phyloP scores from a whole-genome alignment of 164 flowering plant species.

The Macadamia integrifolia region DNA sequence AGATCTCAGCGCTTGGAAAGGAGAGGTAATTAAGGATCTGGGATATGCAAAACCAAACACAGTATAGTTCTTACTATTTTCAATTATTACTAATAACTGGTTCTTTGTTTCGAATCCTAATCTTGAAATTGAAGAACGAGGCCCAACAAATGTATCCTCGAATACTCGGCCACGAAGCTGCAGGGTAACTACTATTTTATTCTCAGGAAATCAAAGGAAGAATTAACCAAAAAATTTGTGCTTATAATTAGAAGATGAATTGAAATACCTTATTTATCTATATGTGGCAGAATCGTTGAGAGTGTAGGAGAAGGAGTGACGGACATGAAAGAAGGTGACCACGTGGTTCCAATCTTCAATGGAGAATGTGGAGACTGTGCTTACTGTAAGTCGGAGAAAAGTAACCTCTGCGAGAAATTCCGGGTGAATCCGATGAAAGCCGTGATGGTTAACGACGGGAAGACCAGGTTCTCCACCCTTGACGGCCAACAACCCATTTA shows the following conservation, averaged over 20 bases:
- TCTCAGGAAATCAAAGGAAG: too few species aligned
- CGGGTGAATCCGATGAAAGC: conserved; percentile 47
- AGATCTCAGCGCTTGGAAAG: conserved; percentile 48
- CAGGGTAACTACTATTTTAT: background rate
- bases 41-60: too few species aligned
- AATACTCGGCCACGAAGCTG: background rate
- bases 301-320: conserved; percentile 61
- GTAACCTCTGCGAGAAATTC: conserved; percentile 45
- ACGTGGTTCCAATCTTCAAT: conserved; percentile 61
- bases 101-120: background rate
- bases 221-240: too few species aligned
- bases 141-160: background rate
- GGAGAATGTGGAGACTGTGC: conserved; percentile 55
- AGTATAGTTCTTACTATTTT: too few species aligned
- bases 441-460: conserved; percentile 52
- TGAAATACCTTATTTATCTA: too few species aligned
- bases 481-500: conserved; percentile 48
- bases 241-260: too few species aligned
- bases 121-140: background rate
- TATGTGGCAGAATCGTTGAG: conserved; percentile 41
- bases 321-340: conserved; percentile 54
- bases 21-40: conserved; percentile 26
- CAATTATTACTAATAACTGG: too few species aligned
- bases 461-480: conserved; percentile 38
- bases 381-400: conserved; percentile 39